These are phyloP conservation scores for Voacanga thouarsii DNA, from an alignment of 257 asterid genomes.

Conservation along the genomic window DNA sequence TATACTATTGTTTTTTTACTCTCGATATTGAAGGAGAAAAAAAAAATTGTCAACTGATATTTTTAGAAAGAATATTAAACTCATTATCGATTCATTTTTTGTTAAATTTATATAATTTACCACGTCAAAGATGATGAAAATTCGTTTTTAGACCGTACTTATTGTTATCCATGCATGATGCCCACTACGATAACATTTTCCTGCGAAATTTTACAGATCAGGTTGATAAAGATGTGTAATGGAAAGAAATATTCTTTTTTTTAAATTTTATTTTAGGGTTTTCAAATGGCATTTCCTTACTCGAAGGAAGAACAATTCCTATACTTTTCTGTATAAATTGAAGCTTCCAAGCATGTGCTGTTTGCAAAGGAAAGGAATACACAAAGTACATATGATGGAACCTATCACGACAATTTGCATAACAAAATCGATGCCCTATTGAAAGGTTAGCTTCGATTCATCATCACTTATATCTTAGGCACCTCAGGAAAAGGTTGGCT, in stretches of 20 bases:
- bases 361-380: not conserved
- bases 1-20: not conserved
- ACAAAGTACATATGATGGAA: not conserved
- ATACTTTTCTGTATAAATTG: not conserved
- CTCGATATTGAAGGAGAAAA: not conserved
- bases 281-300: slow-evolving; percentile 35
- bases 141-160: not conserved
- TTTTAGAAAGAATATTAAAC: not conserved
- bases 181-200: slow-evolving; percentile 16
- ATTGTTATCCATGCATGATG: slow-evolving; percentile 5
- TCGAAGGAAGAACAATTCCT: slow-evolving; percentile 38
- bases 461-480: not conserved
- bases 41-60: not conserved
- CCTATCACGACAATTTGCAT: not conserved
- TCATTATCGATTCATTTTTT: not conserved
- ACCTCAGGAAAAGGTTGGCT: not conserved
- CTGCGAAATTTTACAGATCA: not conserved
- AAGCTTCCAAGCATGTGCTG: slow-evolving; percentile 6
- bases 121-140: not conserved
- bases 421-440: not conserved
- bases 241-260: slow-evolving; percentile 21
- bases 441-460: not conserved
- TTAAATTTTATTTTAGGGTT: no score
- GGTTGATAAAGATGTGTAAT: slow-evolving; percentile 10
- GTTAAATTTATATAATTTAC: not conserved